A percentile compares a stretch with the other conserved stretches of the same genome.
Conservation (phyloP, 345 rosid species). For the Pelargonium nanum region DNA sequence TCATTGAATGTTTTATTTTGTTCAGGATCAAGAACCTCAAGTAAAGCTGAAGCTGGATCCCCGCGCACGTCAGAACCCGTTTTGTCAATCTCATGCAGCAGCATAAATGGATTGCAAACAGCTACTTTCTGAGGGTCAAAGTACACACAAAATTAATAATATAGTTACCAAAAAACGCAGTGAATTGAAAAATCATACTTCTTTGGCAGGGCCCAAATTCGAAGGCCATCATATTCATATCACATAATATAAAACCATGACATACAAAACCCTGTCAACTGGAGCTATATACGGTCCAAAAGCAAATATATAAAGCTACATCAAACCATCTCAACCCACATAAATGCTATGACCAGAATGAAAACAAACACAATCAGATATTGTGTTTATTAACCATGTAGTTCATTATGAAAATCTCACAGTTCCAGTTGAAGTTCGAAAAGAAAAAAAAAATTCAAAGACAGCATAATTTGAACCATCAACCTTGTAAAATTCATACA, state of each 20-base stretch:
- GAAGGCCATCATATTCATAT: neutral
- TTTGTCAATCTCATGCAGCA: conserved; percentile 96
- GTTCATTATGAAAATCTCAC: neutral
- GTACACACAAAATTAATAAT: conserved; percentile 8
- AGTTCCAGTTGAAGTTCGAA: neutral
- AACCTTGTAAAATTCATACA: neutral
- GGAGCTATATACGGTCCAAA: neutral
- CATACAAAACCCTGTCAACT: neutral
- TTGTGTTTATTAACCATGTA: neutral
- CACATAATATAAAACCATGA: neutral
- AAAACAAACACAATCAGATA: neutral
- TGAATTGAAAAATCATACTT: neutral
- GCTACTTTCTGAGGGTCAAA: conserved; percentile 68
- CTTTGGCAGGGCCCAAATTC: neutral
- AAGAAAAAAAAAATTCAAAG: neutral
- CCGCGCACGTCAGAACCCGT: conserved; percentile 97
- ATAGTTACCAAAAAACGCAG: conserved; percentile 3
- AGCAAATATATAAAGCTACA: neutral
- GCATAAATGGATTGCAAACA: conserved; percentile 95
- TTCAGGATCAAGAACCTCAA: conserved; percentile 98
- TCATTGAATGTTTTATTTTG: conserved; percentile 88
- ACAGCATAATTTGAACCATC: no score
- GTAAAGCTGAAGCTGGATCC: conserved; percentile 96
- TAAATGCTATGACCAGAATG: neutral
- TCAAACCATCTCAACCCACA: neutral